A percentile compares a stretch with the other conserved stretches of the same genome.
Evolutionary conservation across 2,329 filamentous ascomycete species (phyloP).

Genomic region (Teratosphaeria nubilosa): DNA sequence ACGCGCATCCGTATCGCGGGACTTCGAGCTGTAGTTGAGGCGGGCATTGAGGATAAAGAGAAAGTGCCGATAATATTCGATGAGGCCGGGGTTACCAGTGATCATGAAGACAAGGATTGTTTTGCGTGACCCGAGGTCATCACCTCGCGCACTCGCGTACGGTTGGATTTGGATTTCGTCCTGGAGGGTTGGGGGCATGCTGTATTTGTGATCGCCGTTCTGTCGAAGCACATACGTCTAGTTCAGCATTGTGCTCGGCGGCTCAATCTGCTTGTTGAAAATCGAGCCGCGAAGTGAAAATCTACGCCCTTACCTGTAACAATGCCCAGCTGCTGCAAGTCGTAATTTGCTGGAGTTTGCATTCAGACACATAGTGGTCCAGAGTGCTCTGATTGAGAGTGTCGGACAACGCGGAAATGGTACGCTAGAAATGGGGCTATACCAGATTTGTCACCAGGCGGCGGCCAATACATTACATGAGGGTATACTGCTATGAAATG

Average conservation of each 20-base stretch:
- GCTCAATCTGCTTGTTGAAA: background rate
- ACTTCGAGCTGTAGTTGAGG: background rate
- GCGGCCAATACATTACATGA: background rate
- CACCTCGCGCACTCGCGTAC: too few relatives aligned
- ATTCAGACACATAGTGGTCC: too few relatives aligned
- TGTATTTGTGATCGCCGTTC: background rate
- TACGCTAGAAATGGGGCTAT: too few relatives aligned
- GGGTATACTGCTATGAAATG: background rate
- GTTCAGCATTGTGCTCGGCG: background rate
- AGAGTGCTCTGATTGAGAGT: too few relatives aligned
- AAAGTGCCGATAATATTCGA: conserved; percentile 64
- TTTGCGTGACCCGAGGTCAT: background rate
- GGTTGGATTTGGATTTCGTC: background rate
- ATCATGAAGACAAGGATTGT: conserved; percentile 56
- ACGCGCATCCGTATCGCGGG: conserved; percentile 10
- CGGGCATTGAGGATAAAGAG: conserved; percentile 43
- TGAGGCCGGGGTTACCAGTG: conserved; percentile 65
- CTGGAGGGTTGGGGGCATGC: background rate
- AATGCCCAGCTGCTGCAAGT: too few relatives aligned
- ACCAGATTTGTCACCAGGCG: too few relatives aligned
- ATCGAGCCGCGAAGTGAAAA: too few relatives aligned
- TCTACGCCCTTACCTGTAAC: too few relatives aligned
- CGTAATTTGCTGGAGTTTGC: too few relatives aligned
- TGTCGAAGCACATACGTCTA: background rate
- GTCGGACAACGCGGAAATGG: too few relatives aligned